Percentiles rank a stretch among this genome's conserved stretches.
Conservation (phyloP, 2,329 filamentous ascomycete species). For the Pseudogymnoascus sp. region DNA sequence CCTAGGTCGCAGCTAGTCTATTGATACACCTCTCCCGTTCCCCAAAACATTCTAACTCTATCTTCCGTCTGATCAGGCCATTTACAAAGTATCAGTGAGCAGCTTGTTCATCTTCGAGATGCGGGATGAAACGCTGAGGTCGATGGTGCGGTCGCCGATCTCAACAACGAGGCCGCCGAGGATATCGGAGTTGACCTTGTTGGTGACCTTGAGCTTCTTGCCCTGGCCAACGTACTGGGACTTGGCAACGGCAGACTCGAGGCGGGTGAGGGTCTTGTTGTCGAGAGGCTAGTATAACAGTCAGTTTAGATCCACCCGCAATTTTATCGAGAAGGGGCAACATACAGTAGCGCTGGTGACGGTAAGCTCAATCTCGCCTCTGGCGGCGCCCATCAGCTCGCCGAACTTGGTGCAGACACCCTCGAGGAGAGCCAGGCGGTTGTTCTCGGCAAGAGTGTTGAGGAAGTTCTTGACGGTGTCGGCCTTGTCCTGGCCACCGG, state of each 20-base stretch:
- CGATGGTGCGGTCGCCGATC: slow-evolving; percentile 95
- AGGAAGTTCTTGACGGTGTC: slow-evolving; percentile 94
- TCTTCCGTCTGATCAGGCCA: background rate
- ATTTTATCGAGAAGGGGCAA: slow-evolving; percentile 16
- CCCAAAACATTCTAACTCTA: background rate
- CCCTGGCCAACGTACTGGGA: slow-evolving; percentile 79
- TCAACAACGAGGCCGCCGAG: slow-evolving; percentile 90
- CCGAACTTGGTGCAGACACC: slow-evolving; percentile 81
- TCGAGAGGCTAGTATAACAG: slow-evolving; percentile 61
- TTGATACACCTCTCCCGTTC: slow-evolving; percentile 5
- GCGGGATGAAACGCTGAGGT: slow-evolving; percentile 90
- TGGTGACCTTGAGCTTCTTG: slow-evolving; percentile 97
- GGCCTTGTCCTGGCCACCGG: slow-evolving; percentile 59
- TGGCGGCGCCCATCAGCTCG: slow-evolving; percentile 77
- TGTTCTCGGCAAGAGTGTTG: slow-evolving; percentile 85
- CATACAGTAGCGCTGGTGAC: slow-evolving; percentile 85
- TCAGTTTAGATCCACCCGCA: background rate
- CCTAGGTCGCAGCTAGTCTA: slow-evolving; percentile 7
- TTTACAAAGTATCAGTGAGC: slow-evolving; percentile 93
- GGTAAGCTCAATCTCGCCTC: slow-evolving; percentile 86
- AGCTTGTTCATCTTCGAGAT: slow-evolving; percentile 99
- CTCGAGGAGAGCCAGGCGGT: slow-evolving; percentile 76
- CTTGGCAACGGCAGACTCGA: slow-evolving; percentile 84
- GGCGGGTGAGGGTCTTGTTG: slow-evolving; percentile 71
- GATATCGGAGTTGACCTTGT: slow-evolving; percentile 93